These are phyloP conservation scores for Aureobasidium melanogenum DNA, from an alignment of 2,329 filamentous ascomycete genomes.

Conservation along the genomic window DNA sequence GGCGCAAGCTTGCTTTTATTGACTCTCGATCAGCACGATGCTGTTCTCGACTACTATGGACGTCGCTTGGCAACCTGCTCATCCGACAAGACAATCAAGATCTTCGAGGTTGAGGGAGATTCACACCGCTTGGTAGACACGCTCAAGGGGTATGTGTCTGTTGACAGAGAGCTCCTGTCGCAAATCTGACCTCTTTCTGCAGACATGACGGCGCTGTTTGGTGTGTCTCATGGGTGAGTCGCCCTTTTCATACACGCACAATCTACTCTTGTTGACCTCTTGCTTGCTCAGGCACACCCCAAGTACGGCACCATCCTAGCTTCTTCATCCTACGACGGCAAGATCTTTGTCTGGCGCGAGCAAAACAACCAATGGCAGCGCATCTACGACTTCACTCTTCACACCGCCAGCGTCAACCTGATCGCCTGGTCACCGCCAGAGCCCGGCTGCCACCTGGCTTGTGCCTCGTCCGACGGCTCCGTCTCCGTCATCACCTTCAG, in stretches of 20 bases:
- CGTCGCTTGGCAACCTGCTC: constrained; percentile 93
- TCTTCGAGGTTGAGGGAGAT: constrained; percentile 95
- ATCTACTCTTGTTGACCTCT: not conserved
- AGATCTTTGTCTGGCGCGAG: constrained; percentile 98
- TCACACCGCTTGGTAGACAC: constrained; percentile 85
- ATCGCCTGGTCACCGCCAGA: constrained; percentile 98
- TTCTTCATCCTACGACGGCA: constrained; percentile 91
- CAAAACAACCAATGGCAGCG: constrained; percentile 55
- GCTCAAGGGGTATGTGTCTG: constrained; percentile 66
- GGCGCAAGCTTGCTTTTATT: not conserved
- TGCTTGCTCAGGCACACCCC: constrained; percentile 59
- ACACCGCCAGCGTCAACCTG: constrained; percentile 95
- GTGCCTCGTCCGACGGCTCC: constrained; percentile 86
- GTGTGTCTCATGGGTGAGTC: constrained; percentile 79
- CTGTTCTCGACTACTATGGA: constrained; percentile 96
- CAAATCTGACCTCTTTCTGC: constrained; percentile 13
- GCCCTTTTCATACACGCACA: not conserved
- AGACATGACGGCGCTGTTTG: constrained; percentile 97
- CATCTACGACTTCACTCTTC: constrained; percentile 85
- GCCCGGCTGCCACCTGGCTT: constrained; percentile 86
- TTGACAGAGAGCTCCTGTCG: not conserved
- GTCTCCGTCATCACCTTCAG: constrained; percentile 95
- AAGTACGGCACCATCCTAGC: constrained; percentile 98
- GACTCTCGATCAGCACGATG: constrained; percentile 66
- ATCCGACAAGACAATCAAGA: constrained; percentile 97